Conservation (phyloP, 148 eudicot genomes). For the Polygonum maritimum region DNA sequence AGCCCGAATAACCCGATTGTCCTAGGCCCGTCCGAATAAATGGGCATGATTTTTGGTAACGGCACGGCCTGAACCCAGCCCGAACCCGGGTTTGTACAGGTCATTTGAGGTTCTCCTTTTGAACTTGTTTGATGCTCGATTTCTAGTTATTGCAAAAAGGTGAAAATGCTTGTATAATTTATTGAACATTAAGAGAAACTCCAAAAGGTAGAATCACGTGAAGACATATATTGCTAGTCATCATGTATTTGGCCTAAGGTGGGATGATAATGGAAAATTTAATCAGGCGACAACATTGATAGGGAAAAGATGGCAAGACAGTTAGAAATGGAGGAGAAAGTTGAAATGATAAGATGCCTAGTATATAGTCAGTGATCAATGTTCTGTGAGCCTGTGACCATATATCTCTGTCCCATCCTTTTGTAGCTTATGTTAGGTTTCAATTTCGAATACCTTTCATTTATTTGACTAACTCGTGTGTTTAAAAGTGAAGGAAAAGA, state of each 20-base stretch:
- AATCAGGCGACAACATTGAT: background rate
- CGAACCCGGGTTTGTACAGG: too few relatives aligned
- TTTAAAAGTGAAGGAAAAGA: too few relatives aligned
- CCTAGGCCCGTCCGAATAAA: too few relatives aligned
- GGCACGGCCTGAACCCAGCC: too few relatives aligned
- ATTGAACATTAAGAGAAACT: background rate
- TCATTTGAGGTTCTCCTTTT: background rate
- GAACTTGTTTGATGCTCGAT: background rate
- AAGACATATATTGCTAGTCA: background rate
- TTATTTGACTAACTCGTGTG: background rate
- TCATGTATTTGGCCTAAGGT: background rate
- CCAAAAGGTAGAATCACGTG: constrained; percentile 3
- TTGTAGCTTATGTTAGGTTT: background rate
- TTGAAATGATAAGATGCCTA: constrained; percentile 2
- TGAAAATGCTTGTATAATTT: background rate
- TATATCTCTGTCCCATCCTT: background rate
- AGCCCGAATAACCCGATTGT: too few relatives aligned
- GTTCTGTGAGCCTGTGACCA: background rate
- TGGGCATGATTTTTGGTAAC: too few relatives aligned
- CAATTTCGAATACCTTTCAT: background rate
- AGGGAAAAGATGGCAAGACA: background rate
- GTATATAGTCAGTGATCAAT: constrained; percentile 6
- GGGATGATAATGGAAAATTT: background rate
- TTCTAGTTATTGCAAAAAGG: background rate
- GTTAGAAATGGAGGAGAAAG: constrained; percentile 2